Conservation (phyloP, 2,329 filamentous ascomycete species). For the Botrytis galanthina region DNA sequence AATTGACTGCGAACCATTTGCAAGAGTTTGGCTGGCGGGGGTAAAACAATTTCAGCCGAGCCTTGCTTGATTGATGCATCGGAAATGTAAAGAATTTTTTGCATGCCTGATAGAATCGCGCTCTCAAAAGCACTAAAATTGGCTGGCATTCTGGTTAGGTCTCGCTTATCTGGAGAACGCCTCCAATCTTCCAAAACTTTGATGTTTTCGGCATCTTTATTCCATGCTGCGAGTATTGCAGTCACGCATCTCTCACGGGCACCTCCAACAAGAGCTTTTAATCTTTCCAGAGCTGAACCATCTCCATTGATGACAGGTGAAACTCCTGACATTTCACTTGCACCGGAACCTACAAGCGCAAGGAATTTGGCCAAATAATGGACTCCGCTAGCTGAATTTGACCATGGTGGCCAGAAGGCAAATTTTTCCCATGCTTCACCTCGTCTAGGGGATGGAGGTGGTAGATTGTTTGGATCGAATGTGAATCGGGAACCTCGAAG, state of each 20-base stretch:
- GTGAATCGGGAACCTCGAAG: conserved; percentile 72
- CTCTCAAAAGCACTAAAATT: conserved; percentile 85
- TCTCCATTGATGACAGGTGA: conserved; percentile 59
- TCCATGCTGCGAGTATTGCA: conserved; percentile 88
- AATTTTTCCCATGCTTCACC: conserved; percentile 91
- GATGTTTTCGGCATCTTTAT: conserved; percentile 86
- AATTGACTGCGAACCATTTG: conserved; percentile 92
- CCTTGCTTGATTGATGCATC: conserved; percentile 68
- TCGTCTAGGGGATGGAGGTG: conserved; percentile 70
- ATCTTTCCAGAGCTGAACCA: conserved; percentile 62
- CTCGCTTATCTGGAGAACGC: conserved; percentile 73
- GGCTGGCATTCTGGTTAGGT: conserved; percentile 87
- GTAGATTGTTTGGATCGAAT: conserved; percentile 74
- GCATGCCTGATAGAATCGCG: conserved; percentile 78
- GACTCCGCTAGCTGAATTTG: conserved; percentile 88
- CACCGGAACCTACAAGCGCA: conserved; percentile 78
- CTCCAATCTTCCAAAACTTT: conserved; percentile 94
- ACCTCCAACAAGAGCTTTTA: conserved; percentile 72
- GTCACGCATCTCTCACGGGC: conserved; percentile 82
- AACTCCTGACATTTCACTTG: conserved; percentile 79
- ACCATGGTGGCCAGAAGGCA: conserved; percentile 93
- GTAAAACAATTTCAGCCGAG: conserved; percentile 73
- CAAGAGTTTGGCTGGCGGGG: conserved; percentile 81
- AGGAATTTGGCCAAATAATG: conserved; percentile 84
- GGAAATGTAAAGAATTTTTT: conserved; percentile 91